Conservation (phyloP, 1,284 basidiomycete genomes). For the Trametes pubescens region DNA sequence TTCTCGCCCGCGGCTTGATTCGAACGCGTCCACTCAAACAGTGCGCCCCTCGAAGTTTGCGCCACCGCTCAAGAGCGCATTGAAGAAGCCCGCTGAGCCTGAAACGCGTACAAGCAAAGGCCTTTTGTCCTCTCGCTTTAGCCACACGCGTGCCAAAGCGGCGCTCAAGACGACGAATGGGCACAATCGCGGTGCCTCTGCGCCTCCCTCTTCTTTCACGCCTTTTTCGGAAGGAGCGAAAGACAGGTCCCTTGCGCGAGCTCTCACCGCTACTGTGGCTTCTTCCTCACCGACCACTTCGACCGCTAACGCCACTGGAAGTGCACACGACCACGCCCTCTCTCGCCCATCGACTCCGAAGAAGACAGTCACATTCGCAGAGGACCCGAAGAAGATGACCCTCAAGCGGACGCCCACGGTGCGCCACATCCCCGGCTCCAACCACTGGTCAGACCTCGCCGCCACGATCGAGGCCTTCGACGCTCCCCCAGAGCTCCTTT, state of each 20-base stretch:
- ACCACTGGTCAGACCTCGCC: constrained; percentile 17
- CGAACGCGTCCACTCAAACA: constrained; percentile 4
- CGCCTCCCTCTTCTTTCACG: not conserved
- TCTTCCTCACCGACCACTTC: not conserved
- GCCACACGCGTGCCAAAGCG: constrained; percentile 10
- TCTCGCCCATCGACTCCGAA: not conserved
- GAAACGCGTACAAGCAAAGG: not conserved
- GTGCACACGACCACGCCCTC: not conserved
- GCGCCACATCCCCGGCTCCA: constrained; percentile 1
- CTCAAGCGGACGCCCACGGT: constrained; percentile 18
- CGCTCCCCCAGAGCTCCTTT: not conserved
- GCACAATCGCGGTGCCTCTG: constrained; percentile 11
- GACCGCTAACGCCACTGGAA: not conserved
- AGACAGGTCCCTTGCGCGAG: not conserved
- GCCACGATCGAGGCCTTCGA: constrained; percentile 12
- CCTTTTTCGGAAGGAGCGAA: no score
- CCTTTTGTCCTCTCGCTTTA: constrained; percentile 4
- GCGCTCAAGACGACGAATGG: constrained; percentile 4
- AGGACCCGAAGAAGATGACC: constrained; percentile 3
- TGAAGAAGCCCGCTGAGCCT: constrained; percentile 19
- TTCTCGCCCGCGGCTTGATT: constrained; percentile 6
- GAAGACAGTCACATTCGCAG: constrained; percentile 28
- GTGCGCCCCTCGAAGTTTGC: not conserved
- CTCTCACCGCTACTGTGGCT: not conserved
- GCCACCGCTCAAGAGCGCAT: constrained; percentile 28